Evolutionary conservation across 169 alveolate genomes (phyloP).

Genomic region (Plasmodium gonderi): DNA sequence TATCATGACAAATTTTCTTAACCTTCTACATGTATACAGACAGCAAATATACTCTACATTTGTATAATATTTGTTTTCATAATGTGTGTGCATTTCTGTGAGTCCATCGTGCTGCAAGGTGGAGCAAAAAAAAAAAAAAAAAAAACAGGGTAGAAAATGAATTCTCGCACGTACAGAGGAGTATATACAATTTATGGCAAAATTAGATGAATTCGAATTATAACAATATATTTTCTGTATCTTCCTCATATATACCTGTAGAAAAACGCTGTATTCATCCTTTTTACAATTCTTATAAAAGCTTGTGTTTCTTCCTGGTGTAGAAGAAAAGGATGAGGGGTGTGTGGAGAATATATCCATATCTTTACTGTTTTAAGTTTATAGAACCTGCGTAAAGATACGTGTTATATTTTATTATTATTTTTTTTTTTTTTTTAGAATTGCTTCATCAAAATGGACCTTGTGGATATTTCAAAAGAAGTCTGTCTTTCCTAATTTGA

Average conservation of each 20-base stretch:
- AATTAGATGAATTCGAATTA: not conserved
- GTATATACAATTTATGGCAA: not conserved
- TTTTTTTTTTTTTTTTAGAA: too few species aligned
- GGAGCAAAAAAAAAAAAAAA: not conserved
- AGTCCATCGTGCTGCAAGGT: conserved; percentile 56
- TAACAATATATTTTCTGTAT: not conserved
- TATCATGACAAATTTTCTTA: not conserved
- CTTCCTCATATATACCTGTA: conserved; percentile 30
- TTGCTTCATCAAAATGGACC: not conserved
- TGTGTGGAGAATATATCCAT: not conserved
- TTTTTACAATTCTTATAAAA: conserved; percentile 64
- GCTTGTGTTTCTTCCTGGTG: conserved; percentile 40
- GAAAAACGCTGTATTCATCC: conserved; percentile 45
- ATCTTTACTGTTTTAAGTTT: not conserved
- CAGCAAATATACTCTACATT: conserved; percentile 30
- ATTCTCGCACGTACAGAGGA: not conserved
- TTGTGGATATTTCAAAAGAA: conserved; percentile 62
- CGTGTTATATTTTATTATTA: too few species aligned
- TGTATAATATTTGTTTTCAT: conserved; percentile 23
- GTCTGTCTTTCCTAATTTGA: conserved; percentile 47
- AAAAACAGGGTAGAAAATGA: not conserved
- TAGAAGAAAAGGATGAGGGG: too few species aligned
- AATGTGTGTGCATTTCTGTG: conserved; percentile 62
- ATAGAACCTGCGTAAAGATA: too few species aligned
- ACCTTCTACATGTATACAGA: conserved; percentile 61